Evolutionary conservation across 306 rosid species (phyloP).

Genomic region (Abrus pulchellus): DNA sequence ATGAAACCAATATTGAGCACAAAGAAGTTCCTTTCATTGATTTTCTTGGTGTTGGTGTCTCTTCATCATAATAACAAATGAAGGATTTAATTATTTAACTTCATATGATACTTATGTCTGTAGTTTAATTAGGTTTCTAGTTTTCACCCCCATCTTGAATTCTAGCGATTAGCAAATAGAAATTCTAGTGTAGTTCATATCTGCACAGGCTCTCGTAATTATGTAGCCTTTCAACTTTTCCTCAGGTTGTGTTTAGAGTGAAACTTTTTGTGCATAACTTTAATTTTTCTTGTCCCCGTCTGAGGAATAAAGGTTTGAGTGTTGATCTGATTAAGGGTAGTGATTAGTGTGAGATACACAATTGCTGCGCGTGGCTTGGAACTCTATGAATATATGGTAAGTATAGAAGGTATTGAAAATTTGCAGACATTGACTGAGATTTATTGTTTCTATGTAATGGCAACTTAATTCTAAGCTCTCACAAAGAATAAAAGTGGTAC

Average conservation of each 20-base stretch:
- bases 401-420: constrained; percentile 45
- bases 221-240: constrained; percentile 27
- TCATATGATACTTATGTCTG: constrained; percentile 20
- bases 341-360: constrained; percentile 30
- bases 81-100: constrained; percentile 52
- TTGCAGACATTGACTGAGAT: constrained; percentile 45
- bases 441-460: constrained; percentile 40
- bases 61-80: constrained; percentile 55
- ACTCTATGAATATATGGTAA: constrained; percentile 33
- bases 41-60: constrained; percentile 89
- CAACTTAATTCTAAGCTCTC: constrained; percentile 39
- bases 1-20: constrained; percentile 45
- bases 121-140: constrained; percentile 46
- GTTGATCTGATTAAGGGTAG: constrained; percentile 41
- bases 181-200: constrained; percentile 27
- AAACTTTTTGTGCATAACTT: constrained; percentile 29
- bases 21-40: constrained; percentile 80
- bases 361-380: constrained; percentile 41
- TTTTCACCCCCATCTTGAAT: not conserved
- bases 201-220: constrained; percentile 36
- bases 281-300: constrained; percentile 17
- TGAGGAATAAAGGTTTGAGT: constrained; percentile 44
- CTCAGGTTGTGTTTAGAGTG: constrained; percentile 46
- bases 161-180: constrained; percentile 36
- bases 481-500: constrained; percentile 1